Conservation (phyloP, 1,284 basidiomycete genomes). For the Fomes fomentarius region DNA sequence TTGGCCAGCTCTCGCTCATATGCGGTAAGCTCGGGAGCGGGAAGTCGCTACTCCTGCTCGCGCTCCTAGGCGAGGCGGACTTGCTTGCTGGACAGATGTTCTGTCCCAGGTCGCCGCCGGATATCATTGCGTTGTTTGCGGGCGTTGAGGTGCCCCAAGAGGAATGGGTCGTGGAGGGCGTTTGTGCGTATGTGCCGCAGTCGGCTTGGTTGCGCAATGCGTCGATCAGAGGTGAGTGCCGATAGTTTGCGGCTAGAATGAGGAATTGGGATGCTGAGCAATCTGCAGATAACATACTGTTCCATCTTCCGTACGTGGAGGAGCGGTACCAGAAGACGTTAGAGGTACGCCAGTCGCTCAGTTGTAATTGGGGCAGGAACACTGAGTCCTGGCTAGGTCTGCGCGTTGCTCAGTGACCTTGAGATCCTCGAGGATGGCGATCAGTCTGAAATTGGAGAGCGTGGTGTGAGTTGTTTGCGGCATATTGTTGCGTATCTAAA, state of each 20-base stretch:
- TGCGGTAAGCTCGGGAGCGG: slow-evolving; percentile 85
- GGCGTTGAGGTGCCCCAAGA: slow-evolving; percentile 45
- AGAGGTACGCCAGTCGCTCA: slow-evolving; percentile 42
- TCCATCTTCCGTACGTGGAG: slow-evolving; percentile 82
- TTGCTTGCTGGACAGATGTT: slow-evolving; percentile 78
- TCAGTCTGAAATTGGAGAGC: slow-evolving; percentile 89
- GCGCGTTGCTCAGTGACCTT: slow-evolving; percentile 79
- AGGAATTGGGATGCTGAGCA: not conserved
- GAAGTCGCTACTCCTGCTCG: slow-evolving; percentile 82
- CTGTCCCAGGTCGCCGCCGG: slow-evolving; percentile 84
- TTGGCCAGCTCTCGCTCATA: slow-evolving; percentile 76
- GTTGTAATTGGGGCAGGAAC: slow-evolving; percentile 28
- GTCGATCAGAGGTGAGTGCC: slow-evolving; percentile 73
- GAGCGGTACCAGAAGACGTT: slow-evolving; percentile 80
- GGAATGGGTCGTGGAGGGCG: slow-evolving; percentile 77
- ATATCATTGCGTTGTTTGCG: slow-evolving; percentile 68
- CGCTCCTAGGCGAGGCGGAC: slow-evolving; percentile 91
- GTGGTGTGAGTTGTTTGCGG: slow-evolving; percentile 74
- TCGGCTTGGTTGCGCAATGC: slow-evolving; percentile 89
- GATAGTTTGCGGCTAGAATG: not conserved
- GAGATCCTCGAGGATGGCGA: slow-evolving; percentile 95
- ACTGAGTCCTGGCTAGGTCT: slow-evolving; percentile 33
- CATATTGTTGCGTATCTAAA: too few species aligned
- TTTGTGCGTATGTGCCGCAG: slow-evolving; percentile 95
- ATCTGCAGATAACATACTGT: slow-evolving; percentile 86